phyloP scores from a whole-genome alignment of 345 rosid species.

The Nephelium lappaceum region DNA sequence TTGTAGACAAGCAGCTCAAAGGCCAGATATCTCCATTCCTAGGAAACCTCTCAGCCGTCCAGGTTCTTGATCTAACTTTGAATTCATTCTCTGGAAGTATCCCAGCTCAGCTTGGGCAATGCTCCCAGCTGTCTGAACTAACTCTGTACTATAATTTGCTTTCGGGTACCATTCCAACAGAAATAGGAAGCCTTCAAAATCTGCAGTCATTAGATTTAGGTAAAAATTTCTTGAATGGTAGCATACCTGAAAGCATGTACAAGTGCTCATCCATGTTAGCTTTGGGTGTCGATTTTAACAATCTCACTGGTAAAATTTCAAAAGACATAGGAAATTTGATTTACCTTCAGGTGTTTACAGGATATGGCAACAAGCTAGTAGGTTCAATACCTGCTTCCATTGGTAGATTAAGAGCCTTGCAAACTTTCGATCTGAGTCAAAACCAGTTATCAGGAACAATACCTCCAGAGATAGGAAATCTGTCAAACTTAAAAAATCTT shows the following conservation, averaged over 20 bases:
- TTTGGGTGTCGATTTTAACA: conserved; percentile 50
- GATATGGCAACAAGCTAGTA: conserved; percentile 43
- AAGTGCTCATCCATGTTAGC: conserved; percentile 54
- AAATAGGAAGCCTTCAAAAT: conserved; percentile 55
- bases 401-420: conserved; percentile 52
- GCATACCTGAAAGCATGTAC: conserved; percentile 59
- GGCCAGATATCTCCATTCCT: conserved; percentile 69
- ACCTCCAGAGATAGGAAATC: conserved; percentile 70
- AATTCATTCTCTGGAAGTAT: conserved; percentile 60
- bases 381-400: conserved; percentile 71
- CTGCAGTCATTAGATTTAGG: conserved; percentile 63
- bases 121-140: conserved; percentile 53
- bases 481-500: conserved; percentile 52
- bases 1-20: conserved; percentile 62
- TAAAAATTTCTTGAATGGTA: conserved; percentile 57
- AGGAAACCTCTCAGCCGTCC: conserved; percentile 74
- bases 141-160: conserved; percentile 54
- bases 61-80: conserved; percentile 82
- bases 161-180: conserved; percentile 66
- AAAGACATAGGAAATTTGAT: conserved; percentile 59
- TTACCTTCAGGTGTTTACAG: conserved; percentile 53
- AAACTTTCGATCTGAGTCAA: conserved; percentile 52
- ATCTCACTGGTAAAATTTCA: conserved; percentile 65
- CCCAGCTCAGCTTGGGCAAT: conserved; percentile 62
- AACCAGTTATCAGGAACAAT: conserved; percentile 64